Percentiles rank a stretch among this genome's conserved stretches.
These are phyloP conservation scores for Malus orientalis DNA, from an alignment of 306 rosid species.

Conservation along the genomic window DNA sequence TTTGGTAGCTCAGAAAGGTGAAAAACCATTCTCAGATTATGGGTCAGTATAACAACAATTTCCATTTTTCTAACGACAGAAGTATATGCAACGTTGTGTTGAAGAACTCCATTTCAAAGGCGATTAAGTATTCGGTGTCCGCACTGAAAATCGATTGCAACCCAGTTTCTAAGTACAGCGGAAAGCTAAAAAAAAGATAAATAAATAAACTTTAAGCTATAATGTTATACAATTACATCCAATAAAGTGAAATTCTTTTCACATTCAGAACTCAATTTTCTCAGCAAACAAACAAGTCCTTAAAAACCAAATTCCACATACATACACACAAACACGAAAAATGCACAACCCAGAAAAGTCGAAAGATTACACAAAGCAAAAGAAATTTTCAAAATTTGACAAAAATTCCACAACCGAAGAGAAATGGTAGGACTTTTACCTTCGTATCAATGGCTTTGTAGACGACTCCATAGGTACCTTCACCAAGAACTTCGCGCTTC, in stretches of 20 bases:
- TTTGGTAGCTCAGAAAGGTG: background rate
- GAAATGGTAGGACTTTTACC: slow-evolving; percentile 28
- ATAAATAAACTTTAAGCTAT: background rate
- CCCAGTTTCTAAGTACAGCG: background rate
- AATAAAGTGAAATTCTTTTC: background rate
- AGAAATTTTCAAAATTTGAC: background rate
- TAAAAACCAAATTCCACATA: background rate
- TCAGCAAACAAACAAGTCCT: background rate
- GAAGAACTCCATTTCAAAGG: background rate
- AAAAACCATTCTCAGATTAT: background rate
- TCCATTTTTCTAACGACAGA: too few species aligned
- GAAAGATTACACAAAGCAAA: background rate
- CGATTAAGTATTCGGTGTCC: background rate
- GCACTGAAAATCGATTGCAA: background rate
- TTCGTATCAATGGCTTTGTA: slow-evolving; percentile 94
- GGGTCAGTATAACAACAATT: background rate
- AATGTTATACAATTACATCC: background rate
- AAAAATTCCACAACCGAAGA: background rate
- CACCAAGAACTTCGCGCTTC: slow-evolving; percentile 92
- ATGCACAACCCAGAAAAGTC: background rate
- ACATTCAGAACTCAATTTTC: background rate
- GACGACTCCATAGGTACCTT: slow-evolving; percentile 98
- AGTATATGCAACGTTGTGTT: background rate
- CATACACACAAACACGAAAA: background rate
- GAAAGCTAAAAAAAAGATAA: background rate